phyloP scores from a whole-genome alignment of 2,329 filamentous ascomycete genomes.

The Colletotrichum shisoi region DNA sequence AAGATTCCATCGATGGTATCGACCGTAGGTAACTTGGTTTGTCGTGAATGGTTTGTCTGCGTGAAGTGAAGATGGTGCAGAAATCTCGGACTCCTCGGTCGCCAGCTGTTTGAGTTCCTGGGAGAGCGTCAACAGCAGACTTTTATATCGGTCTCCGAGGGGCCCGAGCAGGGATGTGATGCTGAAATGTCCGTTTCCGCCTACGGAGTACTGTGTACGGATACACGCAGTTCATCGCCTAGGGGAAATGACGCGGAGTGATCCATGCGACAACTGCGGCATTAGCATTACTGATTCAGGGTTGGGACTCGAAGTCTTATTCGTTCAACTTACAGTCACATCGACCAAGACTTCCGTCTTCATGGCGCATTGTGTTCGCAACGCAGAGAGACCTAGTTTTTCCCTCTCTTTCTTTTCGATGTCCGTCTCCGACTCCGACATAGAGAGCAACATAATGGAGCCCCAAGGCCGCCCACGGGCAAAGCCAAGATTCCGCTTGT shows the following conservation, averaged over 20 bases:
- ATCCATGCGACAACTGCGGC: not conserved
- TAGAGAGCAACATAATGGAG: too few relatives aligned
- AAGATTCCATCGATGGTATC: too few relatives aligned
- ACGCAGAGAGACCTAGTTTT: too few relatives aligned
- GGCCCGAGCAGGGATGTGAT: slow-evolving; percentile 10
- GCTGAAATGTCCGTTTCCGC: slow-evolving; percentile 27
- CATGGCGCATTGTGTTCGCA: not conserved
- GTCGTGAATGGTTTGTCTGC: too few relatives aligned
- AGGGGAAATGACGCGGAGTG: not conserved
- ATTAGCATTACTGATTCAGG: not conserved
- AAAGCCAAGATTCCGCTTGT: too few relatives aligned
- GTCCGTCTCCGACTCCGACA: too few relatives aligned
- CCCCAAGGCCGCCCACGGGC: too few relatives aligned
- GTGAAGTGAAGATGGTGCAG: too few relatives aligned
- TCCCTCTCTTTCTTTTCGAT: too few relatives aligned
- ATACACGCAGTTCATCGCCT: not conserved
- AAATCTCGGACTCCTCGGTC: slow-evolving; percentile 10
- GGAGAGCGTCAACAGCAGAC: not conserved
- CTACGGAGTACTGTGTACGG: too few relatives aligned
- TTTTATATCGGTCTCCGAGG: slow-evolving; percentile 16
- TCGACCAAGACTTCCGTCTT: not conserved
- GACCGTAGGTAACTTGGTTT: too few relatives aligned
- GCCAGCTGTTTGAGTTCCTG: not conserved
- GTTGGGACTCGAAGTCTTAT: not conserved
- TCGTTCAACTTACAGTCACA: too few relatives aligned